Conservation (phyloP, 164 flowering plant genomes). For the Buxus sempervirens region DNA sequence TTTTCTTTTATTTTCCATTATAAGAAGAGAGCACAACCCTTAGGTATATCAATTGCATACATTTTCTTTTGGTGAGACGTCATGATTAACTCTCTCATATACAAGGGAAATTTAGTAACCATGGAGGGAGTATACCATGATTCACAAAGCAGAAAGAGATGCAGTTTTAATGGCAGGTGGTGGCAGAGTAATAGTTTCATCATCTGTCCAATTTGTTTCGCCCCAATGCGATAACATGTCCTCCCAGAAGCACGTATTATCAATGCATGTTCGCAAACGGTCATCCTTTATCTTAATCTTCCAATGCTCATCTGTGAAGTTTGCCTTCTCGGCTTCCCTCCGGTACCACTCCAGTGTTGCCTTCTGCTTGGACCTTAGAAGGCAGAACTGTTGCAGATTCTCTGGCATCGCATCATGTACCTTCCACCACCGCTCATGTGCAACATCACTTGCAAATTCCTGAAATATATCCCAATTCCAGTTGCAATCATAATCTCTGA, state of each 20-base stretch:
- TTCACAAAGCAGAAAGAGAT: constrained; percentile 32
- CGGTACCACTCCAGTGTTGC: constrained; percentile 92
- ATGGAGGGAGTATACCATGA: constrained; percentile 12
- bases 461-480: constrained; percentile 81
- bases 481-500: constrained; percentile 90
- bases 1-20: too few species aligned
- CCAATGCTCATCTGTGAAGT: constrained; percentile 83
- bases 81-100: neutral
- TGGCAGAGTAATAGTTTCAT: constrained; percentile 25
- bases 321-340: constrained; percentile 81
- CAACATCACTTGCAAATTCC: constrained; percentile 84
- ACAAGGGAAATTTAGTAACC: neutral
- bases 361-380: constrained; percentile 84
- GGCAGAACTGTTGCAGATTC: constrained; percentile 68
- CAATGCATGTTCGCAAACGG: constrained; percentile 45
- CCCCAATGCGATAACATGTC: constrained; percentile 83
- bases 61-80: neutral
- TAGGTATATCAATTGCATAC: neutral
- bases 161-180: constrained; percentile 24
- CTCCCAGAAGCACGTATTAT: constrained; percentile 67
- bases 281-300: constrained; percentile 63
- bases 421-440: too few species aligned
- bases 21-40: neutral
- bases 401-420: constrained; percentile 86
- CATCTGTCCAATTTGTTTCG: constrained; percentile 64